A percentile compares a stretch with the other conserved stretches of the same genome.
Conservation (phyloP, 2,329 filamentous ascomycete species). For the Claviceps citrina region DNA sequence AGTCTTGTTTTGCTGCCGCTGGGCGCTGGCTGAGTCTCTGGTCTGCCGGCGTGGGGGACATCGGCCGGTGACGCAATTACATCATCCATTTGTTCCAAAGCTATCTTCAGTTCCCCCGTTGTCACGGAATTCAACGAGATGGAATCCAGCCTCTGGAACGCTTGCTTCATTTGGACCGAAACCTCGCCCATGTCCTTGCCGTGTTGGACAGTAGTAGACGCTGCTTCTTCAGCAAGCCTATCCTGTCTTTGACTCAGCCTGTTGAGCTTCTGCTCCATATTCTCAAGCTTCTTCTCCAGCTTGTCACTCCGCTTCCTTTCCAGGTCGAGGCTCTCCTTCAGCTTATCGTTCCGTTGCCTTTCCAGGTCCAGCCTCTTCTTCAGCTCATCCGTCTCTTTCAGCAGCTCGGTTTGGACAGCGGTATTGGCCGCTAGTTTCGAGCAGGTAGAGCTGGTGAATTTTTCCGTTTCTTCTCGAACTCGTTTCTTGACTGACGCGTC, state of each 20-base stretch:
- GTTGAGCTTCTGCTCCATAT: constrained; percentile 7
- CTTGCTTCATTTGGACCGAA: background rate
- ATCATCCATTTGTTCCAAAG: constrained; percentile 4
- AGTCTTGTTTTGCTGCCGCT: background rate
- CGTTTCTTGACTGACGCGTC: background rate
- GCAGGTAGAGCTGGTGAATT: background rate
- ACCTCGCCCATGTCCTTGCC: background rate
- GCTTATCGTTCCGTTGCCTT: constrained; percentile 5
- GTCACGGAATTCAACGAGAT: background rate
- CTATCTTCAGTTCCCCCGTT: background rate
- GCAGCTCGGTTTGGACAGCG: background rate
- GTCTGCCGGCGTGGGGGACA: background rate
- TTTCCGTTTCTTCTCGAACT: background rate
- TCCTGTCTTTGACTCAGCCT: constrained; percentile 2
- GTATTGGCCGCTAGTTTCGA: background rate
- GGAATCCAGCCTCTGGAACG: background rate
- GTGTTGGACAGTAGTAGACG: background rate
- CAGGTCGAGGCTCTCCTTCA: constrained; percentile 1
- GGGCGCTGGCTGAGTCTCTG: background rate
- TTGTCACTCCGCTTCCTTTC: constrained; percentile 6
- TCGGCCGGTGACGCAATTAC: background rate
- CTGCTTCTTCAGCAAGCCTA: background rate
- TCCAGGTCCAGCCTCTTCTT: constrained; percentile 2
- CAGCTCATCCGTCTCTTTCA: constrained; percentile 3
- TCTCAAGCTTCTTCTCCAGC: constrained; percentile 14